phyloP scores from a whole-genome alignment of 2,329 filamentous ascomycete genomes.

The Bertia moriformis region DNA sequence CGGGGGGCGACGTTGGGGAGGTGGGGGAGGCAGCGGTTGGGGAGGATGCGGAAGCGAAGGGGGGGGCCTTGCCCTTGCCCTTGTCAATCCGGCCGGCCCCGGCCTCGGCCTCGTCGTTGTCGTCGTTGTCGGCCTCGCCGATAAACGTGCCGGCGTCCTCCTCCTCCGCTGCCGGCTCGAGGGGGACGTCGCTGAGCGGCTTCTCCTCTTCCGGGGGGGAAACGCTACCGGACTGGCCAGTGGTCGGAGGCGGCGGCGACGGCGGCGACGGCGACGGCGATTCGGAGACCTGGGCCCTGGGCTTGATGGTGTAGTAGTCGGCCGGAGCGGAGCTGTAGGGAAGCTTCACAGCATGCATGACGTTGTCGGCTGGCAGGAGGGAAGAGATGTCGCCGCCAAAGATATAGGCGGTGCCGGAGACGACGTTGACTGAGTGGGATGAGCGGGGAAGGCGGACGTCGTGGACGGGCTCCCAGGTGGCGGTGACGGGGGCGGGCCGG shows the following conservation, averaged over 20 bases:
- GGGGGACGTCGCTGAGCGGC: conserved; percentile 6
- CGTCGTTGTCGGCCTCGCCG: background rate
- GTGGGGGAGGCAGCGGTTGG: too few species aligned
- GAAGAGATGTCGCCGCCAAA: conserved; percentile 64
- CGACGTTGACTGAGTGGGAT: conserved; percentile 55
- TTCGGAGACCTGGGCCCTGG: conserved; percentile 9
- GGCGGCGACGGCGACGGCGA: too few species aligned
- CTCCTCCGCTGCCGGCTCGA: background rate
- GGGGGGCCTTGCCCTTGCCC: background rate
- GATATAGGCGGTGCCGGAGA: conserved; percentile 45
- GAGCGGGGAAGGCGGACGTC: conserved; percentile 50
- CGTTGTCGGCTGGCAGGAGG: conserved; percentile 56
- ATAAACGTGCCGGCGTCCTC: background rate
- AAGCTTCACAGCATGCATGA: conserved; percentile 52
- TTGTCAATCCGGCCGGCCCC: too few species aligned
- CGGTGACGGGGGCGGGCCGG: conserved; percentile 25
- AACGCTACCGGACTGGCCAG: conserved; percentile 10
- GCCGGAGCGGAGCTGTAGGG: conserved; percentile 39
- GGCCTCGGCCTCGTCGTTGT: too few species aligned
- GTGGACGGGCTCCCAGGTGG: conserved; percentile 44
- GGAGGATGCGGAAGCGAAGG: too few species aligned
- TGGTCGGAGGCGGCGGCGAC: conserved; percentile 1
- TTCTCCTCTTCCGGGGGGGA: too few species aligned
- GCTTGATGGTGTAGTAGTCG: conserved; percentile 42
- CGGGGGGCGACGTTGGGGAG: conserved; percentile 12